Base-by-base conservation (phyloP, 108 stramenopile genomes). In the Cylindrotheca fusiformis region DNA sequence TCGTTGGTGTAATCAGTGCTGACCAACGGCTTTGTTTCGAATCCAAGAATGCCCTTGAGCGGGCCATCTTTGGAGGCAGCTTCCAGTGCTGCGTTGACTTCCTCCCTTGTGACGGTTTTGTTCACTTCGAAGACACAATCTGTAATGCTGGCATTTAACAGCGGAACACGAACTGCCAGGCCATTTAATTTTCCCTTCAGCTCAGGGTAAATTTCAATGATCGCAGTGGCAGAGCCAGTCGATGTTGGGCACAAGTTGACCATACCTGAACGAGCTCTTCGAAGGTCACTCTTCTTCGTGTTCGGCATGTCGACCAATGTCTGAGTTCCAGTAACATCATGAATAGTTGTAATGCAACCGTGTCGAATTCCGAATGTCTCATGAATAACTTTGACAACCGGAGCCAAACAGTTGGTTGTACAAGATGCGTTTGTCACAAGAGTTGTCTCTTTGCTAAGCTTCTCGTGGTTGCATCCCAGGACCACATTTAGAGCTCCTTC, bases 101-200 rank as follows among this genome's bases (percentile, higher is more conserved):
- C 86, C 54, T 92, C 92, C 19, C 14, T 41, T 3, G 80, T 88
- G 19, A 86, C 93, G 32, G 63, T 56, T 33, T 66, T 74, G 47
- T 93, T 78, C 19, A 97, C 86, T 64, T 93, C 85, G 58, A 94
- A 88, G 20, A 91, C 88, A 55, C 87, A 85, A 69, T 96, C 95
- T 1, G 94, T 96, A 22, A 97, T 56, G 55, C 82, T 85, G 4
- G 80, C 94, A 69, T 97, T 96, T 57, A 91, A 65, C 29, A 96
- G 62, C 12, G 97, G 97, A 31, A 96, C 95, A 21, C 97, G 88
- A 22, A 97, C 83, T 17, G 97, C 97, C 26, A 95, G 67, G 26
- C 97, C 97, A 68, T 95, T 96, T 4, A 97, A 77, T 73, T 95
- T 97, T 2, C 94, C 96, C 72, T 96, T 91, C 65, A 97, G 87